Evolutionary conservation across 176 grass and related monocot species (phyloP).

Genomic region (Carex littledalei): DNA sequence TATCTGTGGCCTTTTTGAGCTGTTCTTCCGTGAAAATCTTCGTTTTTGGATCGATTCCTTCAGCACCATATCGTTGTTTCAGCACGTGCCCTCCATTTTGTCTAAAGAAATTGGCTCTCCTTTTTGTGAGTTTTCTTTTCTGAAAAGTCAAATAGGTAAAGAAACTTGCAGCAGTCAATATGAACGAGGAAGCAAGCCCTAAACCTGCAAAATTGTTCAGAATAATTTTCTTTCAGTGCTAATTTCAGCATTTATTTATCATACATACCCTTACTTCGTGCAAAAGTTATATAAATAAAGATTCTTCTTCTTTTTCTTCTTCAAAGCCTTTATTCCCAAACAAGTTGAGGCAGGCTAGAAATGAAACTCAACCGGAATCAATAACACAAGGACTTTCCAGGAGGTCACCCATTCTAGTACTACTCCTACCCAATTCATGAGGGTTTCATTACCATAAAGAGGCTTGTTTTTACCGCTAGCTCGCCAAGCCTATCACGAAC

Average conservation of each 20-base stretch:
- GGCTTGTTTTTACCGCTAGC: too few relatives aligned
- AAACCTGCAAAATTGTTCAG: neutral
- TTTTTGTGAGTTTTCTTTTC: neutral
- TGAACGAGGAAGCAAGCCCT: neutral
- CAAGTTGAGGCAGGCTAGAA: too few relatives aligned
- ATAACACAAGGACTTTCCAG: too few relatives aligned
- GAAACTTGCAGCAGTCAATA: neutral
- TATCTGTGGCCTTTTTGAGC: neutral
- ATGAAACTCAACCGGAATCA: too few relatives aligned
- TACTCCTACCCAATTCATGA: too few relatives aligned
- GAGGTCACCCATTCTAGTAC: too few relatives aligned
- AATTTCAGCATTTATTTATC: neutral
- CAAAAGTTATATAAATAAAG: too few relatives aligned
- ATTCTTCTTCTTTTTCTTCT: too few relatives aligned
- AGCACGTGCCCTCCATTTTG: neutral
- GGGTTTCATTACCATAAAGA: too few relatives aligned
- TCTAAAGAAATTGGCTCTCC: neutral
- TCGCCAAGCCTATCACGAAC: too few relatives aligned
- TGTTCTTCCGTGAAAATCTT: neutral
- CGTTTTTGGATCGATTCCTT: neutral
- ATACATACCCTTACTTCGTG: too few relatives aligned
- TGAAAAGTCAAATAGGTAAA: neutral
- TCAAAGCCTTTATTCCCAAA: too few relatives aligned
- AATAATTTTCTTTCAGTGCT: neutral
- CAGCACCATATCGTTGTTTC: neutral